These are phyloP conservation scores for Sungouiella thailandica DNA, from an alignment of 805 yeast genomes.

Conservation along the genomic window DNA sequence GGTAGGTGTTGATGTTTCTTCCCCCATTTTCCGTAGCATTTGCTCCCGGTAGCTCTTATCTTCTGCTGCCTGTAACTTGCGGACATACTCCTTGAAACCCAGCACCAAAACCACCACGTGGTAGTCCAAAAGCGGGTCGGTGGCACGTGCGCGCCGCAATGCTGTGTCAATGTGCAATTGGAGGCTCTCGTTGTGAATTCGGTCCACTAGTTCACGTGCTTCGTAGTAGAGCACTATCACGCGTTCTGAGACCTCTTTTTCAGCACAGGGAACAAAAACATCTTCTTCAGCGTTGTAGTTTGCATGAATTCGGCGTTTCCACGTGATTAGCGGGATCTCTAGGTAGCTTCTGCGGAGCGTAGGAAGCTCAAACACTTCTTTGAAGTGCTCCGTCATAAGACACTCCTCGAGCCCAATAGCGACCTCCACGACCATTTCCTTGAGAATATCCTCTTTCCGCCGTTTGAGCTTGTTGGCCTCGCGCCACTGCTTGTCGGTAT, in stretches of 20 bases:
- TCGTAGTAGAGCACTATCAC: slow-evolving; percentile 41
- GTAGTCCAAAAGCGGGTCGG: slow-evolving; percentile 19
- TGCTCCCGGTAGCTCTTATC: slow-evolving; percentile 39
- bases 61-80: slow-evolving; percentile 39
- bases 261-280: slow-evolving; percentile 49
- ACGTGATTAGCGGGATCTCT: slow-evolving; percentile 42
- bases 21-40: slow-evolving; percentile 10
- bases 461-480: slow-evolving; percentile 34
- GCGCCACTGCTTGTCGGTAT: slow-evolving; percentile 23
- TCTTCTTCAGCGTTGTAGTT: slow-evolving; percentile 45
- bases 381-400: slow-evolving; percentile 22
- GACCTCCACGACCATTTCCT: slow-evolving; percentile 45
- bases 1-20: too few relatives aligned
- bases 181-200: slow-evolving; percentile 9
- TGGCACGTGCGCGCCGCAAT: slow-evolving; percentile 4
- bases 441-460: slow-evolving; percentile 45
- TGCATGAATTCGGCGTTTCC: slow-evolving; percentile 48
- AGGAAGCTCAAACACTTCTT: slow-evolving; percentile 16
- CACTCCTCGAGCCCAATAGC: slow-evolving; percentile 22
- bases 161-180: slow-evolving; percentile 7
- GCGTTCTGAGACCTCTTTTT: slow-evolving; percentile 39
- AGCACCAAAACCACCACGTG: slow-evolving; percentile 41
- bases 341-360: slow-evolving; percentile 17
- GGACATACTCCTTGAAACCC: slow-evolving; percentile 44
- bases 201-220: slow-evolving; percentile 39